Base-by-base conservation (phyloP, 225 moss, liverwort and hornwort species). In the Anthoceros angustus region DNA sequence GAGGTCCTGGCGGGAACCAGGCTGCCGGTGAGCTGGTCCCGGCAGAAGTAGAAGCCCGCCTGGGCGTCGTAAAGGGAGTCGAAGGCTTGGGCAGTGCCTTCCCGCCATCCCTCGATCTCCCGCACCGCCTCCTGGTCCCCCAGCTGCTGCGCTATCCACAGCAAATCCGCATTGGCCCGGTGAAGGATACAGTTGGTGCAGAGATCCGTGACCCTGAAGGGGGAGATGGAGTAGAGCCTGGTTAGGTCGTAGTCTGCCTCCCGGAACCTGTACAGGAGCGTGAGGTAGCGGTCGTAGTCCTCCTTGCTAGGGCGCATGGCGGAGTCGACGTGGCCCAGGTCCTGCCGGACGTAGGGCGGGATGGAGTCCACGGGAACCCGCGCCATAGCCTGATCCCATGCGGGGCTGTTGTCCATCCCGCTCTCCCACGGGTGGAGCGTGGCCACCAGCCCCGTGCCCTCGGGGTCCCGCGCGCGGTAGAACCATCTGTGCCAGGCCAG, bases 341-440 rank as follows among this genome's bases (percentile, higher is more conserved):
- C 74, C 10, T 26, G 48, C 61, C 74, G 55, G 69, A 69, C 74
- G 25, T 74, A 74, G 2, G 74, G 70, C 14, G 74, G 74, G 20
- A 74, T 64, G 6, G 64, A 21, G 40, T 69, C 70, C 6, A 74
- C 74, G 6, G 74, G 74, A 24, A 74, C 70, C 18, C 68, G 43
- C 23, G 20, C 24, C 39, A 74, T 18, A 10, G 74, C 41, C 12
- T 74, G 69, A 23, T 74, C 74, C 74, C 74, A 74, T 16, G 74
- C 70, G 12, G 74, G 74, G 15, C 70, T 70, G 55, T 74, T 74
- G 48, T 74, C 74, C 74, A 74, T 74, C 26, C 74, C 74, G 42
- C 64, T 70, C 74, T 74, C 74, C 74, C 74, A 74, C 7, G 74
- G 74, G 55, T 70, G 74, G 43, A 74, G 69, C 20, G 69, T 73